Base-by-base conservation (phyloP, 2,329 filamentous ascomycete genomes). In the Sporothrix pallida region DNA sequence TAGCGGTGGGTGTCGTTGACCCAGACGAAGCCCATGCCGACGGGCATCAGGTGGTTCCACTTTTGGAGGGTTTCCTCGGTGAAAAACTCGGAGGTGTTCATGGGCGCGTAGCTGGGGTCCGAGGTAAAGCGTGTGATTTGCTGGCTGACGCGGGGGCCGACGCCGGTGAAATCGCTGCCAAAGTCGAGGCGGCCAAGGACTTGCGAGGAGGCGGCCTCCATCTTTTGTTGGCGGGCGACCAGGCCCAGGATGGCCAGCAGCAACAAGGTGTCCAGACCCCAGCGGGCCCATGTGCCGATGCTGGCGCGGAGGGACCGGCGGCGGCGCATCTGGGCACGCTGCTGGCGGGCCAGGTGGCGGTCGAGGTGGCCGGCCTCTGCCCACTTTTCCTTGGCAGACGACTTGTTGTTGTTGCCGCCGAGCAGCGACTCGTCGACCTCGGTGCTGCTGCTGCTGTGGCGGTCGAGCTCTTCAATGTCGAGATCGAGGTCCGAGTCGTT, bases 381-480 rank as follows among this genome's bases (percentile, higher is more conserved):
- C 69, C 31, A 37, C 31, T 37, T 37, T 37, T 37, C 31, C 4
- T 37, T 37, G 31, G 31, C 31, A 7, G 31, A 37, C 31, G 31
- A 37, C 68, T 54, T 62, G 71, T 50, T 76, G 50, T 79, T 67
- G n/a, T 48, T 67, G 42, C 62, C 81, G 70, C 80, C 81, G 78
- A 84, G 82, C 69, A 84, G 76, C 5, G 82, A 83, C 73, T 82
- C 83, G 73, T 79, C 79, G 26, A 84, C 82, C 75, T 84, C 83
- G 72, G 83, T 84, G 72, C 68, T 73, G 72, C 74, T 74, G 71
- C 68, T 67, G 75, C 73, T 74, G 78, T 80, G 82, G 37, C 80
- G 83, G 52, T n/a, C 58, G 46, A 68, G 65, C 50, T 80, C 79
- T 72, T 80, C 80, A 37, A 37, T 37, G 23, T 81, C 79, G 65